A percentile compares a stretch with the other conserved stretches of the same genome.
These are phyloP conservation scores for Globisporangium sylvaticum DNA, from an alignment of 352 stramenopile genomes.

Conservation along the genomic window DNA sequence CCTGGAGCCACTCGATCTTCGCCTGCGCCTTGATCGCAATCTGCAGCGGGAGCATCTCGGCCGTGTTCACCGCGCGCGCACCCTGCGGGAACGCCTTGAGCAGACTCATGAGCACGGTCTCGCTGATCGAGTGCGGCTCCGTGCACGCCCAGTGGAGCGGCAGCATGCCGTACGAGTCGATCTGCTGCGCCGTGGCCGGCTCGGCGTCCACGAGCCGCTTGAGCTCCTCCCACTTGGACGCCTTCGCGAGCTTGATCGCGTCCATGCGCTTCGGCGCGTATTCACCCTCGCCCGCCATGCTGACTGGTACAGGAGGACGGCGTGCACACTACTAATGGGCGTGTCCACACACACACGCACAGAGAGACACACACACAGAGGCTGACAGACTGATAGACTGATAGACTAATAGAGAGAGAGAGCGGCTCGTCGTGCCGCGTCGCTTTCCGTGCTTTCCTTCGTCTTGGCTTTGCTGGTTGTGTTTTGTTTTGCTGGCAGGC, in stretches of 20 bases:
- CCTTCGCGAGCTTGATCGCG: constrained; percentile 82
- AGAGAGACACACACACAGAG: too few relatives aligned
- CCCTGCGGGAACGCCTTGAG: constrained; percentile 77
- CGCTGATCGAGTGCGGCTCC: constrained; percentile 70
- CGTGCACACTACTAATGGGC: too few relatives aligned
- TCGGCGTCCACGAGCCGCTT: constrained; percentile 70
- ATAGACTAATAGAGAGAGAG: background rate
- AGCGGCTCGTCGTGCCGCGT: background rate
- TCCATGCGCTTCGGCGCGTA: constrained; percentile 64
- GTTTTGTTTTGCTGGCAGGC: background rate
- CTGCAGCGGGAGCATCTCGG: constrained; percentile 83
- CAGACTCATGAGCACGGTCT: constrained; percentile 66
- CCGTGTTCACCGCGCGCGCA: constrained; percentile 64
- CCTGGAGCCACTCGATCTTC: constrained; percentile 85
- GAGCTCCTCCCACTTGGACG: constrained; percentile 78
- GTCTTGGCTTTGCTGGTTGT: background rate
- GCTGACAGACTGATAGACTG: background rate
- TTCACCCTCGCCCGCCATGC: constrained; percentile 14
- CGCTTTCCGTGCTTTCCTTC: background rate
- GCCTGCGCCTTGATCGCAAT: constrained; percentile 86
- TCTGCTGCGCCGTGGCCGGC: constrained; percentile 59
- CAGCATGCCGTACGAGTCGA: constrained; percentile 86
- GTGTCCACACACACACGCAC: background rate
- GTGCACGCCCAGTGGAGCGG: constrained; percentile 87
- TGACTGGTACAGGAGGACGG: background rate